Base-by-base conservation (phyloP, 2,329 filamentous ascomycete species). In the Ophiocordyceps unilateralis region DNA sequence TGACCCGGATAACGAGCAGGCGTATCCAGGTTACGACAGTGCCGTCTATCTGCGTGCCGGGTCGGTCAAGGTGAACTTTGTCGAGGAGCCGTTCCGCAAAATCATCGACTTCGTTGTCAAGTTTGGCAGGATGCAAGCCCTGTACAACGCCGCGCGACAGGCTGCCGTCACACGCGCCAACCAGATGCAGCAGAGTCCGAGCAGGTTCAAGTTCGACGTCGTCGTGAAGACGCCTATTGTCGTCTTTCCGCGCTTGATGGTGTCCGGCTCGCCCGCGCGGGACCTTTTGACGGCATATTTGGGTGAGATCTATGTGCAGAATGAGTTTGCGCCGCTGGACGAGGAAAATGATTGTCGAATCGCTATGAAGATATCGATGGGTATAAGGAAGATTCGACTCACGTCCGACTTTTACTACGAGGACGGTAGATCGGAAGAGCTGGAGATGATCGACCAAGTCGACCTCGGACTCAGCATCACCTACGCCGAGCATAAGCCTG, bases 51-150 rank as follows among this genome's bases (percentile, higher is more conserved):
- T 99, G 11, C 79, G 89, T 30, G 89, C 91, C 17, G 91, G 91
- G 1, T 98, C 91, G 0, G 81, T 98, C 59, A 96, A 93, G 63
- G 71, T 98, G 57, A 96, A 95, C 58, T 98, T 99, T 58, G 66
- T 96, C 4, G 89, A 95, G 47, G 93, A 98, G 59, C 91, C 91
- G 0, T 95, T 96, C 68, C 78, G 91, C 42, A 96, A 96, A 63
- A 96, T 99, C 49, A 85, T 98, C 61, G 85, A 93, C 51, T 99
- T 98, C 60, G 69, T 93, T 38, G 87, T 99, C 58, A 98, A 98
- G 55, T 99, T 99, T 58, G 91, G 93, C 47, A 94, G 93, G 63
- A 99, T 99, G 91, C 91, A 98, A 61, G 89, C 91, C 20, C 83
- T 98, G 43, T 98, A 94, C 68, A 98, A 99, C 56, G 89, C 91